These are phyloP conservation scores for Sphaerulina vaccinii DNA, from an alignment of 2,329 filamentous ascomycete species.

Conservation along the genomic window DNA sequence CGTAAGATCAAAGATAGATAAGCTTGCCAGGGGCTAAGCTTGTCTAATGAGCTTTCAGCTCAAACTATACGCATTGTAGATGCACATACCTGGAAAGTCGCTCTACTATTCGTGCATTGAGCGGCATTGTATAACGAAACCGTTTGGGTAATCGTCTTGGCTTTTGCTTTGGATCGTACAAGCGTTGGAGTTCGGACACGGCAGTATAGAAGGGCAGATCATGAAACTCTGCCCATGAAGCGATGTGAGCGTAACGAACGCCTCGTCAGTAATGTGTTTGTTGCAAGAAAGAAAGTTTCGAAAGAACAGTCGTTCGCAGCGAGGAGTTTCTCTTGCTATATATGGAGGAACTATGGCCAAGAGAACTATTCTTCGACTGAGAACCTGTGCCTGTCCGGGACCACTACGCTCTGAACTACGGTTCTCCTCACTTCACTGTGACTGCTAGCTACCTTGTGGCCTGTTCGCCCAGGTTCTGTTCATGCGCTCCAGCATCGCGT, in stretches of 20 bases:
- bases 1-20: conserved; percentile 54
- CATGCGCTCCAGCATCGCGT: too few species aligned
- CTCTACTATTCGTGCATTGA: neutral
- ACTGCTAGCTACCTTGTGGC: neutral
- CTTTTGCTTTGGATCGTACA: neutral
- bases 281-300: neutral
- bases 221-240: neutral
- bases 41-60: neutral
- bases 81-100: too few species aligned
- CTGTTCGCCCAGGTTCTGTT: too few species aligned
- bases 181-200: neutral
- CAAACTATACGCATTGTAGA: neutral
- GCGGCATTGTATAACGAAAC: neutral
- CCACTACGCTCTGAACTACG: neutral
- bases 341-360: neutral
- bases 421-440: conserved; percentile 7
- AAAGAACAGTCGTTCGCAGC: neutral
- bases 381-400: neutral
- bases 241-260: neutral
- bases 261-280: neutral
- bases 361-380: conserved; percentile 6
- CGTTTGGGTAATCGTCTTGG: neutral
- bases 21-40: conserved; percentile 39
- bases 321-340: conserved; percentile 2
- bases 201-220: neutral